A percentile compares a stretch with the other conserved stretches of the same genome.
Evolutionary conservation across 2,329 filamentous ascomycete genomes (phyloP).

Genomic region (Pestalotiopsis sp.): DNA sequence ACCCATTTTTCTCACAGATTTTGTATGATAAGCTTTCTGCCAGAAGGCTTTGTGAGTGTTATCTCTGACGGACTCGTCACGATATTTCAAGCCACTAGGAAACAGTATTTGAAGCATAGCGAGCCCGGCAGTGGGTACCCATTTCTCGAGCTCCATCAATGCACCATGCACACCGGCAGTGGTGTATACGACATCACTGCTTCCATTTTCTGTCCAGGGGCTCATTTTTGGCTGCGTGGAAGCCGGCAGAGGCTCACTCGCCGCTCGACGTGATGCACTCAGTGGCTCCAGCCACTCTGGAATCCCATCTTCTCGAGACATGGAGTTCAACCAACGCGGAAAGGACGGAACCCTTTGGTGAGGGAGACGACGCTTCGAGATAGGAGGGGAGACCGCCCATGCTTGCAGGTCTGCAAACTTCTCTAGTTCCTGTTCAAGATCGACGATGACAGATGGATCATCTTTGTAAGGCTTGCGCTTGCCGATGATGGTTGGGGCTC

Average conservation of each 20-base stretch:
- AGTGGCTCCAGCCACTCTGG: constrained; percentile 14
- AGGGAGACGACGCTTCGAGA: no score
- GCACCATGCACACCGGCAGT: constrained; percentile 19
- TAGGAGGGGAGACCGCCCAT: not conserved
- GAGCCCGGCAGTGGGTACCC: constrained; percentile 20
- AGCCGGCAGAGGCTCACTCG: no score
- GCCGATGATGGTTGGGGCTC: constrained; percentile 18
- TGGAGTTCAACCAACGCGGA: constrained; percentile 9
- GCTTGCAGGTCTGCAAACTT: not conserved
- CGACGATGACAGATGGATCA: constrained; percentile 6
- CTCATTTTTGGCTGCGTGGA: no score
- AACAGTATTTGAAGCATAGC: constrained; percentile 19
- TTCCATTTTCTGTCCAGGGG: no score
- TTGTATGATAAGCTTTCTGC: constrained; percentile 17
- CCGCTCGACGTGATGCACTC: no score
- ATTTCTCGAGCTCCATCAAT: constrained; percentile 22
- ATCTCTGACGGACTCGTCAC: constrained; percentile 15
- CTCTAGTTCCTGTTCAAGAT: constrained; percentile 4
- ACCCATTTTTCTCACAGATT: constrained; percentile 11
- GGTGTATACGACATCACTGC: constrained; percentile 1
- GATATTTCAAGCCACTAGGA: constrained; percentile 14
- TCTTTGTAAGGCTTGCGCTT: constrained; percentile 14
- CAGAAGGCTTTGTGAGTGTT: constrained; percentile 20
- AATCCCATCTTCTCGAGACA: constrained; percentile 14
- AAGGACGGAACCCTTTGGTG: no score